These are phyloP conservation scores for Microbotryum silenes-acaulis DNA, from an alignment of 1,284 basidiomycete species.

Conservation along the genomic window DNA sequence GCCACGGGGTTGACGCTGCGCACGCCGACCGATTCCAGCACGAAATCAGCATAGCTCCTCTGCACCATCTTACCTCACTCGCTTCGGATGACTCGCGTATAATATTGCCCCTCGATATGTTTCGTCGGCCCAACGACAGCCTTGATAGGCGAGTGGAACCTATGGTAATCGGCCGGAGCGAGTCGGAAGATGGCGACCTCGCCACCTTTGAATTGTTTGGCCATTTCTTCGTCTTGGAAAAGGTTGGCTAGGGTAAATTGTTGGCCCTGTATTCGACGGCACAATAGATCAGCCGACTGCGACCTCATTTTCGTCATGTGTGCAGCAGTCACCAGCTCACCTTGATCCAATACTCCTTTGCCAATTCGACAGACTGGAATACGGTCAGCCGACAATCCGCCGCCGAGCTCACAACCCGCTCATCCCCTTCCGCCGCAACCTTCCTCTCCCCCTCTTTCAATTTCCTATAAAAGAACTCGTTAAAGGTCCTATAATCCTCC, in stretches of 20 bases:
- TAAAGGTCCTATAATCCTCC: conserved; percentile 52
- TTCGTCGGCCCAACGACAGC: conserved; percentile 50
- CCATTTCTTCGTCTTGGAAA: conserved; percentile 48
- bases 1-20: conserved; percentile 66
- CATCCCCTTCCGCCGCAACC: conserved; percentile 53
- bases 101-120: conserved; percentile 42
- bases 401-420: conserved; percentile 53
- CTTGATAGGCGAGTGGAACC: conserved; percentile 70
- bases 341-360: conserved; percentile 54
- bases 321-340: conserved; percentile 48
- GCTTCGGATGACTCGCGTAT: conserved; percentile 20
- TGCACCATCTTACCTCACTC: no score
- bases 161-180: conserved; percentile 75
- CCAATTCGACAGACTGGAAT: conserved; percentile 60
- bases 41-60: neutral
- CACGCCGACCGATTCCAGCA: no score
- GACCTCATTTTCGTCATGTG: neutral
- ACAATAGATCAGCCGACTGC: no score
- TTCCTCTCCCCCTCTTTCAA: conserved; percentile 60
- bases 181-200: conserved; percentile 63
- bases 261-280: conserved; percentile 58
- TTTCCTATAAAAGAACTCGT: conserved; percentile 70
- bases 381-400: conserved; percentile 53
- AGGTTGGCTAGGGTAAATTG: conserved; percentile 61
- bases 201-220: conserved; percentile 42